These are phyloP conservation scores for Ehretia macrophylla DNA, from an alignment of 257 asterid genomes.

Conservation along the genomic window DNA sequence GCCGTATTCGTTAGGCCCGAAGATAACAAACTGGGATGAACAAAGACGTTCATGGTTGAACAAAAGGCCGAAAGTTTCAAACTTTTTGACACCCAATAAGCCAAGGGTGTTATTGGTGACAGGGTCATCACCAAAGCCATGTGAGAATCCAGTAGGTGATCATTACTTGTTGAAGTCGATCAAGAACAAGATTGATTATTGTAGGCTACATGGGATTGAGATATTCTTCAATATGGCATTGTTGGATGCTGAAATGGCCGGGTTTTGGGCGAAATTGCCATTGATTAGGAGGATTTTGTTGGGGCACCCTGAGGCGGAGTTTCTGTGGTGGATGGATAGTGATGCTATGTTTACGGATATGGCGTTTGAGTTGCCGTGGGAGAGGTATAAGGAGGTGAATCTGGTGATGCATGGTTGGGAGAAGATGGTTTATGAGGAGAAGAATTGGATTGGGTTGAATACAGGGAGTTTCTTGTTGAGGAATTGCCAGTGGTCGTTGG, in stretches of 20 bases:
- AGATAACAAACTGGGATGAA: slow-evolving; percentile 69
- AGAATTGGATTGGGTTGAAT: slow-evolving; percentile 89
- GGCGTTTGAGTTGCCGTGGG: slow-evolving; percentile 94
- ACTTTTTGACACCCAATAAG: slow-evolving; percentile 40
- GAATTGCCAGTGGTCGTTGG: slow-evolving; percentile 90
- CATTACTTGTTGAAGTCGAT: slow-evolving; percentile 79
- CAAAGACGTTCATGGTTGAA: slow-evolving; percentile 75
- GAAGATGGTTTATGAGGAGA: slow-evolving; percentile 61
- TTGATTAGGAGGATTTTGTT: slow-evolving; percentile 75
- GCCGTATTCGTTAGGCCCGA: slow-evolving; percentile 67
- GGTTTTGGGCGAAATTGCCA: slow-evolving; percentile 88
- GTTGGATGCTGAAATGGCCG: slow-evolving; percentile 90
- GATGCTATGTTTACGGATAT: slow-evolving; percentile 93
- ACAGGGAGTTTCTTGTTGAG: slow-evolving; percentile 90
- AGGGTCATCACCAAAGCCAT: slow-evolving; percentile 91
- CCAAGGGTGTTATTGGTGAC: slow-evolving; percentile 80
- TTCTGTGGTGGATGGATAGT: slow-evolving; percentile 98
- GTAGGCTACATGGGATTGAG: slow-evolving; percentile 78
- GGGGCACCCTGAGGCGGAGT: slow-evolving; percentile 88
- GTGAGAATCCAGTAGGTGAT: slow-evolving; percentile 95
- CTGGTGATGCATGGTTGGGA: slow-evolving; percentile 93
- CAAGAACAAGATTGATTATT: slow-evolving; percentile 88
- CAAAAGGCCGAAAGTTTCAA: slow-evolving; percentile 45
- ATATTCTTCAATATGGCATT: slow-evolving; percentile 77
- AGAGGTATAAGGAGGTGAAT: slow-evolving; percentile 69